Conservation (phyloP, 2,329 filamentous ascomycete genomes). For the Aspergillus sp. region DNA sequence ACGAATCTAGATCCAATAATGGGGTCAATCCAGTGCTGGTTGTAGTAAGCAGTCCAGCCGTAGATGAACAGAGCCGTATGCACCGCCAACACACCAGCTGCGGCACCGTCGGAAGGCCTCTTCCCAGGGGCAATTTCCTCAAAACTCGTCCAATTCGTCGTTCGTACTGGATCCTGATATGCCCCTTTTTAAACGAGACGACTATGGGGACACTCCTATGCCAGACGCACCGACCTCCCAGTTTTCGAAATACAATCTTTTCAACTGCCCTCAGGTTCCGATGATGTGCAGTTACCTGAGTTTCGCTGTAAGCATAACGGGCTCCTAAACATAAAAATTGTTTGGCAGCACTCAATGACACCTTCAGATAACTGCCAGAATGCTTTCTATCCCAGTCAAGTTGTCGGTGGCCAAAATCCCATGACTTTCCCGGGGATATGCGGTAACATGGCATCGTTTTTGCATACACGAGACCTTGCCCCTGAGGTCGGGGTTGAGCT, state of each 20-base stretch:
- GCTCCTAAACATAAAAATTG: neutral
- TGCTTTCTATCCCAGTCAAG: neutral
- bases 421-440: no score
- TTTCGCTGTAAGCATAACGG: neutral
- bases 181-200: no score
- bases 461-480: no score
- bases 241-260: neutral
- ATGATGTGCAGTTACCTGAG: neutral
- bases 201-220: neutral
- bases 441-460: no score
- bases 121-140: no score
- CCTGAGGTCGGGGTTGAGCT: no score
- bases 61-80: slow-evolving; percentile 51
- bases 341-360: neutral
- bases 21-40: slow-evolving; percentile 47
- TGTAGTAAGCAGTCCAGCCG: slow-evolving; percentile 45
- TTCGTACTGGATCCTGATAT: no score
- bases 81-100: no score
- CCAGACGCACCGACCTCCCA: neutral
- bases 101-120: no score
- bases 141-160: no score
- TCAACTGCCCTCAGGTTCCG: no score
- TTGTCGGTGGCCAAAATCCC: neutral
- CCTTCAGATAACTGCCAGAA: neutral
- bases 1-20: slow-evolving; percentile 49